Base-by-base conservation (phyloP, 129 eudicot species). In the Cynara cardunculus region DNA sequence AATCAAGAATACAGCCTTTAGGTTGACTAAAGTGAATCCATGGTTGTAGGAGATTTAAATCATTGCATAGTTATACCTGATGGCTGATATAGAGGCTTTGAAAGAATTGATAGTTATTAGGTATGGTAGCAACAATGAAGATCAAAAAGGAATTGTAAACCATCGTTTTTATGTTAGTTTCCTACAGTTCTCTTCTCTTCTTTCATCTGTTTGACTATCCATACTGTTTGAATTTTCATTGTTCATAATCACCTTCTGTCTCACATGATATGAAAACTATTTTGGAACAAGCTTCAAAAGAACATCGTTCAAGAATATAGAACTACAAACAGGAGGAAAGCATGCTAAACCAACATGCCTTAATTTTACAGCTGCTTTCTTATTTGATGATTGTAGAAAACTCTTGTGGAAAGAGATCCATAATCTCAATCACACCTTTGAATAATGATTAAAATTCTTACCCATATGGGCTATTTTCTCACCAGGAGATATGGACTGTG, bases 361-460 rank as follows among this genome's bases (percentile, higher is more conserved):
- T 73, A 73, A 32, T 41, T 73, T 73, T 46, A 28, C 77, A 73
- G 66, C 6, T 73, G 65, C 74, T 73, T 73, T 13, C 28, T 14
- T 39, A 25, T 73, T 24, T 22, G 30, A 25, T 41, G 21, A 73
- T n/a, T 39, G 64, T 73, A 12, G 61, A 46, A n/a, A n/a, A 46
- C 61, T 46, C 37, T 34, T 19, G 41, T 72, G 75, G 56, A 19
- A 46, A 72, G 61, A 72, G 28, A 34, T 19, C 3, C 28, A 72
- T 72, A 35, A 34, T 35, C 75, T 10, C 75, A 72, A 35, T 72
- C 59, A 72, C 53, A 3, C 8, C 18, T 32, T 32, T 21, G 35
- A 30, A 19, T 19, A 72, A 35, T 35, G n/a, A 37, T 72, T 19
- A 30, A 37, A 21, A 21, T 59, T 75, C 34, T 56, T 56, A 32